Evolutionary conservation across 345 rosid species (phyloP).

Genomic region (Rhodamnia rubescens): DNA sequence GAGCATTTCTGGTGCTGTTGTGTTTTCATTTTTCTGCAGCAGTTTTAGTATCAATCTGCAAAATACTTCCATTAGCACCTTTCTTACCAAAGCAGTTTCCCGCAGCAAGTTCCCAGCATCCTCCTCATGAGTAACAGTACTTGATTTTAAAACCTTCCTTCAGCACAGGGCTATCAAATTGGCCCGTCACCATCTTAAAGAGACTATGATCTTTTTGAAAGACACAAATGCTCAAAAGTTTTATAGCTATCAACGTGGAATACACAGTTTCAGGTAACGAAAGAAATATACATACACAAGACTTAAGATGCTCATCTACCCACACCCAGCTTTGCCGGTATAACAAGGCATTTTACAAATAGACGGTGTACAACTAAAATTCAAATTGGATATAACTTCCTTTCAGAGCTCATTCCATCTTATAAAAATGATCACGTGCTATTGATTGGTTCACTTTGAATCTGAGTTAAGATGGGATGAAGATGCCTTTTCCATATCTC

Average conservation of each 20-base stretch:
- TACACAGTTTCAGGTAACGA: background rate
- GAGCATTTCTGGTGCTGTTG: background rate
- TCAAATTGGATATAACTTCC: background rate
- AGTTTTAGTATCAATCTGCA: background rate
- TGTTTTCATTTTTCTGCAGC: background rate
- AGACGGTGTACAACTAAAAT: background rate
- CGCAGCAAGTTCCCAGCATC: background rate
- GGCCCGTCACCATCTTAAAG: background rate
- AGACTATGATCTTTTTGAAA: background rate
- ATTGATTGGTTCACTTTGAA: background rate
- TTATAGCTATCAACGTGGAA: background rate
- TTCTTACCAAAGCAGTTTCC: background rate
- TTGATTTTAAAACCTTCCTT: background rate
- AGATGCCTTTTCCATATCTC: conserved; percentile 16
- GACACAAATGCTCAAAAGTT: background rate
- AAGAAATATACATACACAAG: background rate
- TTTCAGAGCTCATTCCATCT: background rate
- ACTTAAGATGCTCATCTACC: background rate
- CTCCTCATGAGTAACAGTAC: background rate
- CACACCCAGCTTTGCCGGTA: background rate
- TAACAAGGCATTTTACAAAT: background rate
- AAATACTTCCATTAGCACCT: background rate
- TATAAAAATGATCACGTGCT: background rate
- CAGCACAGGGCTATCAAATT: background rate
- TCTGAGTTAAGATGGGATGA: conserved; percentile 20